Evolutionary conservation across 225 moss, liverwort and hornwort genomes (phyloP).

Genomic region (Sphagnum tenellum): DNA sequence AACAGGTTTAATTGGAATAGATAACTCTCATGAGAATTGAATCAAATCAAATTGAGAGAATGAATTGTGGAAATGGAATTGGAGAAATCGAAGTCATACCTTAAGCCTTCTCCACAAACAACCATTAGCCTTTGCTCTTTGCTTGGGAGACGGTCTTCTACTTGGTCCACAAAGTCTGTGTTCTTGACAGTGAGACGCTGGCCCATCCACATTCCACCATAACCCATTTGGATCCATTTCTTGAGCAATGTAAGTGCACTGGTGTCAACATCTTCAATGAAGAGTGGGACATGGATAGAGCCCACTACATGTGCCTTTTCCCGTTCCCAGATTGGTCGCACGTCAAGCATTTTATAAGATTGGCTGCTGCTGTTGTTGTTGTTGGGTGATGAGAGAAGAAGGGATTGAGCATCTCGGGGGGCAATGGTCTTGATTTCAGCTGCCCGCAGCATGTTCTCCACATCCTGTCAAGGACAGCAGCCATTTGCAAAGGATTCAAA

Average conservation of each 20-base stretch:
- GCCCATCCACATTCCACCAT: conserved; percentile 86
- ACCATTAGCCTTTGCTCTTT: conserved; percentile 58
- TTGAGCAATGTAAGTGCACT: conserved; percentile 57
- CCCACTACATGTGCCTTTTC: conserved; percentile 63
- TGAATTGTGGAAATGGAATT: neutral
- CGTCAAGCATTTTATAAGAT: conserved; percentile 54
- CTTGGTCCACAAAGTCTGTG: conserved; percentile 51
- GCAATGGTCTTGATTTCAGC: conserved; percentile 56
- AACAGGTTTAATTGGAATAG: neutral
- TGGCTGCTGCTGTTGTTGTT: neutral
- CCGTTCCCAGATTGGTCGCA: conserved; percentile 79
- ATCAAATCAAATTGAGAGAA: neutral
- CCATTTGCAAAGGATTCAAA: too few species aligned
- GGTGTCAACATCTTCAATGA: conserved; percentile 55
- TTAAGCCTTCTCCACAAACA: conserved; percentile 78
- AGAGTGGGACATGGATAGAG: conserved; percentile 76
- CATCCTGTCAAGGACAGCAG: conserved; percentile 45
- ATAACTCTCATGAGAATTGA: neutral
- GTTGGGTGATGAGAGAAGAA: conserved; percentile 37
- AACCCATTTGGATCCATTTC: conserved; percentile 71
- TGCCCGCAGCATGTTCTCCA: conserved; percentile 58
- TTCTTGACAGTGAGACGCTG: conserved; percentile 60
- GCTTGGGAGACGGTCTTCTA: conserved; percentile 45
- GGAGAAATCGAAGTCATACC: conserved; percentile 20
- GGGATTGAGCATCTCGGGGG: conserved; percentile 30